A percentile compares a stretch with the other conserved stretches of the same genome.
Conservation (phyloP, 2,329 filamentous ascomycete species). For the Exophiala calicioides region DNA sequence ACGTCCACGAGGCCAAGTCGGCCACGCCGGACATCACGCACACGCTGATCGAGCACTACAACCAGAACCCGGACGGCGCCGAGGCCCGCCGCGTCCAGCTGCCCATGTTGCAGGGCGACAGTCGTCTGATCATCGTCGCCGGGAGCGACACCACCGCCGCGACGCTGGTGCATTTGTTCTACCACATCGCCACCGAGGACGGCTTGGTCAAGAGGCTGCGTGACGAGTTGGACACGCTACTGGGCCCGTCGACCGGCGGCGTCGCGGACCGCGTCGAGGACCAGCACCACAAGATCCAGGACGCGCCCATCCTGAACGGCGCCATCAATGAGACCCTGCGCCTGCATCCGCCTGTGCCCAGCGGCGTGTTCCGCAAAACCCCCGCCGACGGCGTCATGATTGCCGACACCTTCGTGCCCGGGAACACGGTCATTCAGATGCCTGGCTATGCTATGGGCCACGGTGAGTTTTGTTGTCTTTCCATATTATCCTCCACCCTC, state of each 20-base stretch:
- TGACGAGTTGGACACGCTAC: slow-evolving; percentile 22
- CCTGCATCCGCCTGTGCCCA: slow-evolving; percentile 44
- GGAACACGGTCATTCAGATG: slow-evolving; percentile 31
- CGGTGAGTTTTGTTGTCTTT: slow-evolving; percentile 14
- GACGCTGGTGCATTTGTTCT: slow-evolving; percentile 45
- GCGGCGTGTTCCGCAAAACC: slow-evolving; percentile 39
- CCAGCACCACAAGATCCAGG: slow-evolving; percentile 15
- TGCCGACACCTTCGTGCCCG: slow-evolving; percentile 39
- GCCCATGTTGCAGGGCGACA: slow-evolving; percentile 34
- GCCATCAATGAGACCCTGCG: slow-evolving; percentile 48
- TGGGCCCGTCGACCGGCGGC: too few relatives aligned
- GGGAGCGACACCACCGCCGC: slow-evolving; percentile 46
- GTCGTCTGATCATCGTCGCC: slow-evolving; percentile 35
- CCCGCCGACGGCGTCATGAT: slow-evolving; percentile 42
- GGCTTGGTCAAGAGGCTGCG: slow-evolving; percentile 34
- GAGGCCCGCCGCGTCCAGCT: slow-evolving; percentile 27
- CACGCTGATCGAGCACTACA: slow-evolving; percentile 31
- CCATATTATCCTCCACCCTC: not conserved
- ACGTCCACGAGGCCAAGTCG: slow-evolving; percentile 27
- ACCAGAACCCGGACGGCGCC: too few relatives aligned
- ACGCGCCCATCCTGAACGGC: slow-evolving; percentile 28
- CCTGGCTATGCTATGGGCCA: slow-evolving; percentile 32
- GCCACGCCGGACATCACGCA: slow-evolving; percentile 33
- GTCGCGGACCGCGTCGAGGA: slow-evolving; percentile 4
- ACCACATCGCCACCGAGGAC: slow-evolving; percentile 36